Base-by-base conservation (phyloP, 2,329 filamentous ascomycete species). In the Venturia effusa region DNA sequence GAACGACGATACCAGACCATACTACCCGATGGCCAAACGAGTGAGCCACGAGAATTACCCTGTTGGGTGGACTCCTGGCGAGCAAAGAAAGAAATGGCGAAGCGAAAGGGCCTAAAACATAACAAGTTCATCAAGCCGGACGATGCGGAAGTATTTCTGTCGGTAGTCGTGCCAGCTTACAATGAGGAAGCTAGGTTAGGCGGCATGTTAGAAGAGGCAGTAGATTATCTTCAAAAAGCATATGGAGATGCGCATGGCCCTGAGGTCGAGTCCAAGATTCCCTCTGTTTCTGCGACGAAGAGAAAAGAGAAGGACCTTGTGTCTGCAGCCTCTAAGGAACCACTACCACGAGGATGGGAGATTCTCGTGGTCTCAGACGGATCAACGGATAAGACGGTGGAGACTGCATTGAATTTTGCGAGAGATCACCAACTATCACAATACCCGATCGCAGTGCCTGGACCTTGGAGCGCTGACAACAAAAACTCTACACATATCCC, bases 311-410 rank as follows among this genome's bases (percentile, higher is more conserved):
- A 68, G 61, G 34, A 40, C n/a, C 32, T 24, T 6, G 34, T 22
- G 22, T 4, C 19, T n/a, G 39, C 24, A 37, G 54, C 62, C 24
- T 62, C 54, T 27, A n/a, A 40, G 27, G 62, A 59, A 27, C 61
- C 64, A 41, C 43, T 63, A 32, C 48, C 41, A 34, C 75, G 66
- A 43, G 92, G 92, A 15, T 99, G 96, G 84, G 94, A 99, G 77
- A 96, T 99, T 67, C 74, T 99, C 48, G 79, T 99, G 61, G 86
- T 99, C 64, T 90, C 94, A 70, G 94, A 99, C 74, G 94, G 93
- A 15, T 95, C 89, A 68, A 86, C 79, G 30, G 94, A 99, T 76
- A 80, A 78, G 70, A 99, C 94, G 0, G 87, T 90, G 11, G 82
- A 89, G 6, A 88, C 90, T 3, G 92, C 89, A 3, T 82, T 97